These are phyloP conservation scores for Aspergillus fructus DNA, from an alignment of 2,329 filamentous ascomycete species.

Conservation along the genomic window DNA sequence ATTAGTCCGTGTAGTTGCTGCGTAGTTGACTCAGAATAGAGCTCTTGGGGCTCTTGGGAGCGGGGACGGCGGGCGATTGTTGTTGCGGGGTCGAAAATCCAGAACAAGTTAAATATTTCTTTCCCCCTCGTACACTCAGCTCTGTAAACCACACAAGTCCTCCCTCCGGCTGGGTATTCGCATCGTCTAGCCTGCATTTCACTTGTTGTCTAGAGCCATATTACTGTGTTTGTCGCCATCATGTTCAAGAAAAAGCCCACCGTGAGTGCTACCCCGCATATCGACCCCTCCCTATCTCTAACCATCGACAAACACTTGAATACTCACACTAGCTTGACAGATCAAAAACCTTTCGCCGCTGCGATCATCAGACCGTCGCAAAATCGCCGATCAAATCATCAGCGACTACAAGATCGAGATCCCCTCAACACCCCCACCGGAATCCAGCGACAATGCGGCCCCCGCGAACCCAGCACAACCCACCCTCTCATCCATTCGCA, in stretches of 20 bases:
- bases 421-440: constrained; percentile 33
- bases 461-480: constrained; percentile 46
- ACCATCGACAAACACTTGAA: background rate
- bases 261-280: constrained; percentile 39
- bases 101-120: constrained; percentile 5
- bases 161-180: background rate
- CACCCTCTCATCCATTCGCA: constrained; percentile 53
- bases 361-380: constrained; percentile 66
- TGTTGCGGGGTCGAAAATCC: constrained; percentile 20
- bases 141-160: background rate
- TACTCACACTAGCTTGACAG: constrained; percentile 29
- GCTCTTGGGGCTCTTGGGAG: background rate
- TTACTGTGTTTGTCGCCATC: constrained; percentile 1
- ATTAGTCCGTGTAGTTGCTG: background rate
- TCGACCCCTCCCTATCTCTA: constrained; percentile 17
- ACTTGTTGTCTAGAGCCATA: background rate
- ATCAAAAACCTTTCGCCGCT: constrained; percentile 67
- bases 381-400: constrained; percentile 67
- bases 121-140: background rate
- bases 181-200: background rate
- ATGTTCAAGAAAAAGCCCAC: constrained; percentile 68
- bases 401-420: constrained; percentile 57
- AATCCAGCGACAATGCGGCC: constrained; percentile 31
- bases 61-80: constrained; percentile 22
- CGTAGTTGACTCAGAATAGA: background rate